A percentile compares a stretch with the other conserved stretches of the same genome.
These are phyloP conservation scores for Tylopilus vinaceipallidus DNA, from an alignment of 768 basidiomycete genomes.

Conservation along the genomic window DNA sequence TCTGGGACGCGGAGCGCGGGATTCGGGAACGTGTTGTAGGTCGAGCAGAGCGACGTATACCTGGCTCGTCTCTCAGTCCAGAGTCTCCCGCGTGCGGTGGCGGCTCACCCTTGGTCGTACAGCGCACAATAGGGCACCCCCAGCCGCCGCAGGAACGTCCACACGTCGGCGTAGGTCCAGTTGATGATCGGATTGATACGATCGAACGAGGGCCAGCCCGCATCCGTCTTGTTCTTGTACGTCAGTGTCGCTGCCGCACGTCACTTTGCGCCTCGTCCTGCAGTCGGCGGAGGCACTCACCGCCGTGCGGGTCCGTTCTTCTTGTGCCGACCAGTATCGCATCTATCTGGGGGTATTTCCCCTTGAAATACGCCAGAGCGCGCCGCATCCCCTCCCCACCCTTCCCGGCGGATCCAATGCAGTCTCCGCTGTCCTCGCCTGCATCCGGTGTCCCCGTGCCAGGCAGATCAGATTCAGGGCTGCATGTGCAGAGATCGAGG, in stretches of 20 bases:
- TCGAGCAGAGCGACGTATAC: conserved; percentile 97
- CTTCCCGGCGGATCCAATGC: conserved; percentile 28
- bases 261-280: background rate
- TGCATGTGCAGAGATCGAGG: conserved; percentile 63
- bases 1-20: conserved; percentile 60
- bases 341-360: conserved; percentile 58
- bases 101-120: conserved; percentile 85
- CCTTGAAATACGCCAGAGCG: conserved; percentile 74
- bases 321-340: conserved; percentile 91
- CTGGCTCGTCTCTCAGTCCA: conserved; percentile 37
- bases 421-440: conserved; percentile 8
- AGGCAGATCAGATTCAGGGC: conserved; percentile 34
- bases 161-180: conserved; percentile 89
- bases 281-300: conserved; percentile 45
- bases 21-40: conserved; percentile 91
- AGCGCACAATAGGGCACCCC: conserved; percentile 83
- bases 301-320: conserved; percentile 89
- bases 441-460: conserved; percentile 28
- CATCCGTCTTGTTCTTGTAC: conserved; percentile 77
- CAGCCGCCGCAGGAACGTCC: conserved; percentile 76
- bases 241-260: conserved; percentile 60
- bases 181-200: conserved; percentile 95
- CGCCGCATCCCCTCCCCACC: conserved; percentile 74
- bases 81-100: background rate
- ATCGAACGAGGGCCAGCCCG: conserved; percentile 85